These are phyloP conservation scores for Carallia brachiata DNA, from an alignment of 345 rosid genomes.

Conservation along the genomic window DNA sequence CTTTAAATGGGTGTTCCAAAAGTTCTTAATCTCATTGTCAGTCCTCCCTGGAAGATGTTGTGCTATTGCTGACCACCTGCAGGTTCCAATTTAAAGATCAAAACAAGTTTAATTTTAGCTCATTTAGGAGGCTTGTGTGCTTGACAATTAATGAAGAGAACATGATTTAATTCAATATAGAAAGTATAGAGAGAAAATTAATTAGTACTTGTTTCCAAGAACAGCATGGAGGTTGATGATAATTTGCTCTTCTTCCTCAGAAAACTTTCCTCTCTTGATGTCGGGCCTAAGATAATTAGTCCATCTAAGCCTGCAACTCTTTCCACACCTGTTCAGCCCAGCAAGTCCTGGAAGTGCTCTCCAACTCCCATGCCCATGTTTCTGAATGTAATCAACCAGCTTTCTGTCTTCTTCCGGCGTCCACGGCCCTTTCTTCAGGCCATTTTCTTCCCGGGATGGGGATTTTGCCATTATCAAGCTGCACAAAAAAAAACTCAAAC, in stretches of 20 bases:
- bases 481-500: neutral
- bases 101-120: neutral
- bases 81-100: slow-evolving; percentile 2
- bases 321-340: slow-evolving; percentile 74
- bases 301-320: slow-evolving; percentile 81
- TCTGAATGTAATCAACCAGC: slow-evolving; percentile 48
- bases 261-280: slow-evolving; percentile 71
- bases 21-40: slow-evolving; percentile 74
- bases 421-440: slow-evolving; percentile 79
- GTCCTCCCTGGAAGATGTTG: slow-evolving; percentile 71
- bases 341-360: slow-evolving; percentile 70
- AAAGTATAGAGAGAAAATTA: slow-evolving; percentile 15
- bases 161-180: too few species aligned
- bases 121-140: too few species aligned
- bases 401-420: slow-evolving; percentile 63
- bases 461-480: slow-evolving; percentile 37
- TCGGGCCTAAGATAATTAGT: slow-evolving; percentile 80
- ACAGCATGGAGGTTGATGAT: slow-evolving; percentile 67
- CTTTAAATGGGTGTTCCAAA: slow-evolving; percentile 83
- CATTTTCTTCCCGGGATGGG: slow-evolving; percentile 42
- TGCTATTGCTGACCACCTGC: slow-evolving; percentile 85
- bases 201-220: slow-evolving; percentile 86
- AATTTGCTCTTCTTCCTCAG: slow-evolving; percentile 65
- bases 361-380: slow-evolving; percentile 79
- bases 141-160: too few species aligned